Base-by-base conservation (phyloP, 805 yeast genomes). In the Nakazawaea holstii region DNA sequence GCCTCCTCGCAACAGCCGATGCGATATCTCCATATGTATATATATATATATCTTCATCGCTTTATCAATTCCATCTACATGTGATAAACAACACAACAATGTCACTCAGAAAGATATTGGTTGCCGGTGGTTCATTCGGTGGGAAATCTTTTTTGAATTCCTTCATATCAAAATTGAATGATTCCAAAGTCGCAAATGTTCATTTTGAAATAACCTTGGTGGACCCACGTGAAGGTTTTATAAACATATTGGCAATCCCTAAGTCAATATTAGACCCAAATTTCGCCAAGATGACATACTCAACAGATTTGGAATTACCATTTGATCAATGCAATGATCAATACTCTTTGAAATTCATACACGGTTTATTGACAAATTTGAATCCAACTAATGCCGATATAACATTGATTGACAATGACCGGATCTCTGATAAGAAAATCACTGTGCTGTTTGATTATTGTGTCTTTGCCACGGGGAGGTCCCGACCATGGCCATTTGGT, bases 401-500 rank as follows among this genome's bases (percentile, higher is more conserved):
- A 35, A 32, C 36, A 30, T 20, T 24, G 20, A 35, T 41, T 33
- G 43, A 45, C 26, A 48, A 48, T 10, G 39, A 29, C 13, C 38
- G 35, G 8, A 4, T 14, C 8, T 13, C 29, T 3, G 26, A 7
- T 8, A 41, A 47, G n/a, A 39, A 9, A 17, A 38, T 41, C 35
- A 49, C 48, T 1, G 56, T 68, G 39, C 56, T 59, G 8, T 77
- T 76, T 55, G 79, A 77, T 52, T 76, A 73, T 52, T 71, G 69
- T 17, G 61, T 77, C 9, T 56, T 68, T 45, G 77, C 80, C 5
- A 59, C 75, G 2, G 82, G 82, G 1, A 62, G 82, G 56, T 64
- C 75, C 45, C 61, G 82, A 50, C 61, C 63, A 37, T 76, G 80
- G 79, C 83, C 82, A 11, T 69, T 74, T 33, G 76, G 77, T 32